Conservation (phyloP, 352 stramenopile species). For the Globisporangium spinosum region DNA sequence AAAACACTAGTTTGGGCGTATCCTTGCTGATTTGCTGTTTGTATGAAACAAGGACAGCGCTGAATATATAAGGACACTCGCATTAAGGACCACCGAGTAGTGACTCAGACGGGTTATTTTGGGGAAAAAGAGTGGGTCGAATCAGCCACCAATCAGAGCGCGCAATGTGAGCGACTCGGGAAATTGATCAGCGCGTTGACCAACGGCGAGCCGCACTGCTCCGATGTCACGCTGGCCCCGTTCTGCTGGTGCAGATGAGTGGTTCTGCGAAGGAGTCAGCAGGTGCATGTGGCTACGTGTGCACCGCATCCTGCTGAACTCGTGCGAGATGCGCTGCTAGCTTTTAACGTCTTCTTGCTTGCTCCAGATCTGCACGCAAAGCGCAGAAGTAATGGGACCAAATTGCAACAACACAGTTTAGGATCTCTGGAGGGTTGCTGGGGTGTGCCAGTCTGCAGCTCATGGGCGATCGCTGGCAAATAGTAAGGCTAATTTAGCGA, state of each 20-base stretch:
- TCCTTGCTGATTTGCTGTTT: no score
- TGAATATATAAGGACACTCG: no score
- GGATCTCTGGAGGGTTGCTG: no score
- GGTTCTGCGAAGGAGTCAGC: background rate
- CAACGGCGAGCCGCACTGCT: background rate
- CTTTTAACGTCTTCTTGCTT: background rate
- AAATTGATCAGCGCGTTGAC: background rate
- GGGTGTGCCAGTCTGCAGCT: no score
- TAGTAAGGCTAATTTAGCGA: no score
- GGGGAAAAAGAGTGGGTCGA: no score
- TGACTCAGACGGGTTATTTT: no score
- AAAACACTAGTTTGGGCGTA: no score
- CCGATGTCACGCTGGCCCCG: background rate
- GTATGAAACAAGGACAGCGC: no score
- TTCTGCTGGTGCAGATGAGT: background rate
- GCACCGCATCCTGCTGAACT: slow-evolving; percentile 2
- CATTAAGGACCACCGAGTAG: no score
- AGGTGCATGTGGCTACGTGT: background rate
- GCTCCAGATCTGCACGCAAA: background rate
- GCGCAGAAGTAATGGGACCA: background rate
- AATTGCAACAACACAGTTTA: background rate
- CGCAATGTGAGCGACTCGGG: background rate
- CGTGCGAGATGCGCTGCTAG: background rate
- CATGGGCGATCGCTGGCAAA: no score
- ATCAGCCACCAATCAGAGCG: background rate